Evolutionary conservation across 345 rosid species (phyloP).

Genomic region (Hibiscus trionum): DNA sequence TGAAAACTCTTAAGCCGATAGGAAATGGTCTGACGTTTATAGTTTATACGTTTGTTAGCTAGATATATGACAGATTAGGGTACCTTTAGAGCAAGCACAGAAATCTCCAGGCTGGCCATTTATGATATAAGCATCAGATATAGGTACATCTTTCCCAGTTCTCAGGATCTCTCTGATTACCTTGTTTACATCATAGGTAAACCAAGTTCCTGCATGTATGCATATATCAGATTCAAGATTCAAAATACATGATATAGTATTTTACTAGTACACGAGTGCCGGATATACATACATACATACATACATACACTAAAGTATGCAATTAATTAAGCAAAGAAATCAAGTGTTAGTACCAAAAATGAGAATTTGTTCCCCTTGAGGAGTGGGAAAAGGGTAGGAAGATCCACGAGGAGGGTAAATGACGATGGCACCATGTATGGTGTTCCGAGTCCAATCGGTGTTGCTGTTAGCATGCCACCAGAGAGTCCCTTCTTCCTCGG

Average conservation of each 20-base stretch:
- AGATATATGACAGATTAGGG: not conserved
- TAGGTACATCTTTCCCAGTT: conserved; percentile 26
- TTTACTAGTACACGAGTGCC: not conserved
- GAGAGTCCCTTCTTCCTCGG: conserved; percentile 37
- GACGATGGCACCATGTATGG: conserved; percentile 37
- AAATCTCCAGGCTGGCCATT: conserved; percentile 44
- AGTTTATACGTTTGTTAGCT: not conserved
- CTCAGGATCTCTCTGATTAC: conserved; percentile 6
- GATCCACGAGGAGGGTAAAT: conserved; percentile 19
- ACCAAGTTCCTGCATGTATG: conserved; percentile 30
- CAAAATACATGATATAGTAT: not conserved
- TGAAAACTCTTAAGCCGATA: not conserved
- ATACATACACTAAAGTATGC: not conserved
- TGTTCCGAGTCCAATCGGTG: conserved; percentile 43
- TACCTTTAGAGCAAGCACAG: conserved; percentile 4
- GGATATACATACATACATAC: too few relatives aligned
- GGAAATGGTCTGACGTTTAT: not conserved
- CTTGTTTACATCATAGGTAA: conserved; percentile 25
- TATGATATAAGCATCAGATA: conserved; percentile 39
- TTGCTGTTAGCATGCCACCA: conserved; percentile 46
- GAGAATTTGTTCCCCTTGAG: conserved; percentile 30
- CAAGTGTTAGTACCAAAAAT: conserved; percentile 19
- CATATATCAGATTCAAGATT: not conserved
- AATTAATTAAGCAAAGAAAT: not conserved
- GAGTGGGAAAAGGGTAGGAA: conserved; percentile 22